Evolutionary conservation across 768 basidiomycete species (phyloP), one percentile per base, ranked within the genome.

Genomic region (Phaeotremella fagi): DNA sequence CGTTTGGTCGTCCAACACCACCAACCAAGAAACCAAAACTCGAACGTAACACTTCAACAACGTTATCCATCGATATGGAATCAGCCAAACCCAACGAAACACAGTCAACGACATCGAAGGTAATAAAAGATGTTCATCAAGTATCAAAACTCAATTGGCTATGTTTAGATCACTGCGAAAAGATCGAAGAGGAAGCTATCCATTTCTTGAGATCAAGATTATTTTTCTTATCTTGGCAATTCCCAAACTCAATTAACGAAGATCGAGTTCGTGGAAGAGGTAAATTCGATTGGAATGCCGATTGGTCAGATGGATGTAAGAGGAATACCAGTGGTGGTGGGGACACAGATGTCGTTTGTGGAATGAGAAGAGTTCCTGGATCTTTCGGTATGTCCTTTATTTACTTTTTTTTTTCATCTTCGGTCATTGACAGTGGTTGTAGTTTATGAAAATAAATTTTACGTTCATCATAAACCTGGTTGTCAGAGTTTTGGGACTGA

Each of bases 141-240:
- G 7, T 41, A 11, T 6, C 55, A 14, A 29, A 26, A 15, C 48
- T 70, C 53, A 42, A 36, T 2, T 70, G 68, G 68, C 52, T 70
- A n/a, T 58, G 55, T 46, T 25, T 66, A n/a, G 68, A 70, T 33
- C 54, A 61, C 31, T 70, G 68, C 36, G 68, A 61, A 23, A 25
- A n/a, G 4, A 50, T 70, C n/a, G 58, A 66, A n/a, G 18, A 29
- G 0, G 45, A 49, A 24, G 16, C 56, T 4, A n/a, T 50, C 6
- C 44, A 45, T 4, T 22, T 20, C 1, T 47, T 65, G 20, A 22
- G 31, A 16, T 50, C 18, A 12, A 52, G 54, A 24, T 38, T 66
- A 3, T 37, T 28, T 3, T 70, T 57, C 46, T 46, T 66, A 3
- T 60, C 60, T 2, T 45, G 55, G 24, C 27, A 26, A 18, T 51